Base-by-base conservation (phyloP, 2,329 filamentous ascomycete species). In the Aspergillus unguis region DNA sequence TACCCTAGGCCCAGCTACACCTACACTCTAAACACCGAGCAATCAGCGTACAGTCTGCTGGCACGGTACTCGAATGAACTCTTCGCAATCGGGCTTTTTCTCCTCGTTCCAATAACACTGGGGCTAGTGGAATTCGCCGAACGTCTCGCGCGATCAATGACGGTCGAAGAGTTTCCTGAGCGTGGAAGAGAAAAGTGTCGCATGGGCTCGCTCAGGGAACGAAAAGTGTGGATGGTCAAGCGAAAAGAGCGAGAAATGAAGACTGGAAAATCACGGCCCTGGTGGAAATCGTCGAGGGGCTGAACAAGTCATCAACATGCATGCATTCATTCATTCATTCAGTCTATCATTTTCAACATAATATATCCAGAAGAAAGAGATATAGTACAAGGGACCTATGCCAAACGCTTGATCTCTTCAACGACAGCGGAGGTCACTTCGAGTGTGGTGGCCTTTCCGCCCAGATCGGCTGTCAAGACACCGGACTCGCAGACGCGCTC, bases 341-440 rank as follows among this genome's bases (percentile, higher is more conserved):
- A 48, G 27, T 44, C 25, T 38, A 23, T 38, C 9, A 6, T 32
- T 36, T 41, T 11, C 33, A 23, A 41, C 32, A 44, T 37, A 44
- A 25, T n/a, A 37, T 23, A 5, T 10, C 17, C 27, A 27, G 28
- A 23, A 6, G 43, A 23, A n/a, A 43, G 25, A 17, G 23, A 41
- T 37, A 17, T 38, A 40, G 31, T n/a, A 48, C 32, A 37, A 25
- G 10, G 8, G n/a, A 26, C 23, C 33, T 53, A 48, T 28, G 71
- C 67, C 46, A 77, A 63, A 48, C 69, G 71, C 63, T 78, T 73
- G 50, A 82, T 77, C 66, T 81, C 78, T 31, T 65, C 67, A 52
- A 79, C 77, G 7, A 83, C 77, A 2, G 82, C 83, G 31, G 80
- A 76, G 1, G 83, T 85, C 17, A 86, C 78, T 49, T 79, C 77